Evolutionary conservation across 2,329 filamentous ascomycete species (phyloP).

Genomic region (Pseudogymnoascus sp.): DNA sequence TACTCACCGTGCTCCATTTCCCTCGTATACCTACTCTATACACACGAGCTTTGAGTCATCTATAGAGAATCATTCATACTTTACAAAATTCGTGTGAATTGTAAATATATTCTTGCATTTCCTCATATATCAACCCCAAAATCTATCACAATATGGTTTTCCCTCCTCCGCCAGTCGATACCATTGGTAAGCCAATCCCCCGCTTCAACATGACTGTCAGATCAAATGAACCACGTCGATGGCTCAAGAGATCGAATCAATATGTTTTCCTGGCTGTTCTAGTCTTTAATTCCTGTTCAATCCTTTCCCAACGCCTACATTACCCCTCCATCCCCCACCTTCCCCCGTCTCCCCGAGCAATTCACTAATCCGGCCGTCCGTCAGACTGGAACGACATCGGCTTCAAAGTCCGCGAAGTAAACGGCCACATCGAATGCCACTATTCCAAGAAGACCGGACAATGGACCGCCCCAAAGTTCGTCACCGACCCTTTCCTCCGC

Average conservation of each 20-base stretch:
- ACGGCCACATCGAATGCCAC: conserved; percentile 85
- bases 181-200: conserved; percentile 50
- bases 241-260: neutral
- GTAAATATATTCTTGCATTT: conserved; percentile 1
- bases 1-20: neutral
- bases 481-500: conserved; percentile 73
- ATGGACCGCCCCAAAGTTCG: conserved; percentile 73
- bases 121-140: neutral
- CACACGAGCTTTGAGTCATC: neutral
- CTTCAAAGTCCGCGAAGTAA: conserved; percentile 89
- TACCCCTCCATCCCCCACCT: conserved; percentile 2
- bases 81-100: neutral
- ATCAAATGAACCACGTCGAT: neutral
- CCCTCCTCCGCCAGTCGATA: conserved; percentile 67
- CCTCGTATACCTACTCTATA: neutral
- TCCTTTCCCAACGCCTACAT: neutral
- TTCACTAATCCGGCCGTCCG: neutral
- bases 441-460: conserved; percentile 64
- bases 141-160: conserved; percentile 39
- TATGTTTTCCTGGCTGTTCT: neutral
- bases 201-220: neutral
- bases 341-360: neutral
- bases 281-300: neutral
- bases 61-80: neutral
- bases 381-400: conserved; percentile 86